Evolutionary conservation across 2,329 filamentous ascomycete species (phyloP).

Genomic region (Hypoxylon sp.): DNA sequence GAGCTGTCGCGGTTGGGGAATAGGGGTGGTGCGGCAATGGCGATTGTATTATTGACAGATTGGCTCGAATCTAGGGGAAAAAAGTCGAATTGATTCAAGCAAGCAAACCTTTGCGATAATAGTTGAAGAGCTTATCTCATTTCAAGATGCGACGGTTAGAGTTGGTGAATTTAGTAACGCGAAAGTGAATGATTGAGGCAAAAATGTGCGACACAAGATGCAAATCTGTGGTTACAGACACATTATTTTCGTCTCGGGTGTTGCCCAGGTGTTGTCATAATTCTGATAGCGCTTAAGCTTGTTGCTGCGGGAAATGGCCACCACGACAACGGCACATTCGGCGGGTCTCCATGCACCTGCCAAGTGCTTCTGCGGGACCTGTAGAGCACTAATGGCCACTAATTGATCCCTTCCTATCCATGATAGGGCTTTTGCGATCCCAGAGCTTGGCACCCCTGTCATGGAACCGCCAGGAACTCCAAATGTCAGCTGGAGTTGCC

Average conservation of each 20-base stretch:
- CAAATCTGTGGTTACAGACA: background rate
- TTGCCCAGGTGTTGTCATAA: slow-evolving; percentile 32
- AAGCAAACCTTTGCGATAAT: slow-evolving; percentile 27
- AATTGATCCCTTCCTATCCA: slow-evolving; percentile 25
- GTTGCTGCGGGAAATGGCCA: slow-evolving; percentile 42
- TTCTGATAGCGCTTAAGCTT: slow-evolving; percentile 17
- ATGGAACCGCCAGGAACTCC: slow-evolving; percentile 25
- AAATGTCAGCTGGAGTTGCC: slow-evolving; percentile 19
- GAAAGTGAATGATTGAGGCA: slow-evolving; percentile 3
- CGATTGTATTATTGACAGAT: slow-evolving; percentile 7
- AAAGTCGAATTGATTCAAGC: slow-evolving; percentile 23
- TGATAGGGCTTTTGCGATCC: slow-evolving; percentile 29
- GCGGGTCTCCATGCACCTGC: slow-evolving; percentile 21
- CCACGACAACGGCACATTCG: slow-evolving; percentile 37
- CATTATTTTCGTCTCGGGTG: slow-evolving; percentile 5
- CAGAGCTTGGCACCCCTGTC: slow-evolving; percentile 14
- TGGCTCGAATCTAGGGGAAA: slow-evolving; percentile 28
- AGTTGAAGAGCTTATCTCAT: slow-evolving; percentile 28
- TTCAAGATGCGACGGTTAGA: slow-evolving; percentile 8
- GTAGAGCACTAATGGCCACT: slow-evolving; percentile 24
- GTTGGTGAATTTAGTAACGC: slow-evolving; percentile 12
- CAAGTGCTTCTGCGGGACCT: slow-evolving; percentile 24
- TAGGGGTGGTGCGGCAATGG: slow-evolving; percentile 9
- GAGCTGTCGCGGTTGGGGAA: slow-evolving; percentile 19
- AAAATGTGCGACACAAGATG: background rate